phyloP scores from a whole-genome alignment of 257 asterid species.

The Primulina tabacum region DNA sequence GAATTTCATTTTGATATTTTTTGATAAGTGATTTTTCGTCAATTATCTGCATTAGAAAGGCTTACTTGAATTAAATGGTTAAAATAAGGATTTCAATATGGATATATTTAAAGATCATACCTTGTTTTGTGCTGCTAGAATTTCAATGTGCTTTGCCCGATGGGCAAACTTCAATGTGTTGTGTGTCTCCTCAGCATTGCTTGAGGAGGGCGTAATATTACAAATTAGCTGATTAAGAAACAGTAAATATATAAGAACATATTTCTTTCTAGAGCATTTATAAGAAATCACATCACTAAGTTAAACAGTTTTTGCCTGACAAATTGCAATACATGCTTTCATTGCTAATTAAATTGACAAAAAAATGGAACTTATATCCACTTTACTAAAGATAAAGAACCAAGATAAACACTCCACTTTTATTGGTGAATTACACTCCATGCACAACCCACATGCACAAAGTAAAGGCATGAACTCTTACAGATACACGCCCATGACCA shows the following conservation, averaged over 20 bases:
- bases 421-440: constrained; percentile 9
- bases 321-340: constrained; percentile 17
- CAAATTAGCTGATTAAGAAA: constrained; percentile 72
- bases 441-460: constrained; percentile 19
- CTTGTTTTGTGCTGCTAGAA: constrained; percentile 93
- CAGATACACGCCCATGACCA: constrained; percentile 99
- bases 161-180: constrained; percentile 98
- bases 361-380: neutral
- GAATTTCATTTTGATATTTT: constrained; percentile 94
- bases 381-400: neutral
- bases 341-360: constrained; percentile 10
- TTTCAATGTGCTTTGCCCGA: constrained; percentile 96
- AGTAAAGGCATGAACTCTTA: constrained; percentile 39
- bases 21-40: constrained; percentile 97
- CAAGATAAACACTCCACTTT: constrained; percentile 10
- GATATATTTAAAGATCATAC: constrained; percentile 37
- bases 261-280: constrained; percentile 18
- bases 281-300: constrained; percentile 5
- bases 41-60: constrained; percentile 70
- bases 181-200: constrained; percentile 98
- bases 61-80: constrained; percentile 19
- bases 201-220: constrained; percentile 92
- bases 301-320: constrained; percentile 14
- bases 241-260: constrained; percentile 25
- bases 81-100: constrained; percentile 13